phyloP scores from a whole-genome alignment of 345 rosid genomes.

The Cardamine resedifolia region DNA sequence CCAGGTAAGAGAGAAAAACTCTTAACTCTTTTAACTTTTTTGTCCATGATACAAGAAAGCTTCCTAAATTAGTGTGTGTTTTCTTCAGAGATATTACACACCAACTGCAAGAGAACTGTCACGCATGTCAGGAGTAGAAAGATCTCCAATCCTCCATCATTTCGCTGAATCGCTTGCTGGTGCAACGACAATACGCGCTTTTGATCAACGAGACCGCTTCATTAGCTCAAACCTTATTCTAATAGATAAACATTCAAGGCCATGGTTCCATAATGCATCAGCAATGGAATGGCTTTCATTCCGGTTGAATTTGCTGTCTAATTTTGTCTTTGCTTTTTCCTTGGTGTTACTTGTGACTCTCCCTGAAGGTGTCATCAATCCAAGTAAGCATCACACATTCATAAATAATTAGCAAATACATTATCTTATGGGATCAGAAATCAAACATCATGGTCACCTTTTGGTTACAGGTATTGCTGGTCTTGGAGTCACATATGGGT shows the following conservation, averaged over 20 bases:
- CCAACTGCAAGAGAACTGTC: constrained; percentile 94
- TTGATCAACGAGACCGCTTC: constrained; percentile 73
- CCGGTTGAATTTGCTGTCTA: constrained; percentile 80
- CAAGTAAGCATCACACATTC: constrained; percentile 60
- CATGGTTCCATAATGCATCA: constrained; percentile 83
- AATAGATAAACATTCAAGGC: constrained; percentile 76
- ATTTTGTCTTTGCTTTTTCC: constrained; percentile 88
- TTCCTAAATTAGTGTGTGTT: neutral
- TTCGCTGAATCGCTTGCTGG: constrained; percentile 92
- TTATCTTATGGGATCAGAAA: neutral
- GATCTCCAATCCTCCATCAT: constrained; percentile 93
- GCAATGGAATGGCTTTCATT: constrained; percentile 99
- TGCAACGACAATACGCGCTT: constrained; percentile 85
- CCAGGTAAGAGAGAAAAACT: constrained; percentile 54
- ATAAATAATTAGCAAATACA: neutral
- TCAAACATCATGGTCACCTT: constrained; percentile 5
- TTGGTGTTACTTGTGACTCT: constrained; percentile 79
- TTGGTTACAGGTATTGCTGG: constrained; percentile 79
- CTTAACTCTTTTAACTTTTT: neutral
- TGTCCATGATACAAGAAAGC: neutral
- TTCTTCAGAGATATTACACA: constrained; percentile 74
- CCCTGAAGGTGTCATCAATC: constrained; percentile 91
- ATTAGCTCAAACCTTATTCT: constrained; percentile 60
- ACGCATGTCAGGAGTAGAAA: constrained; percentile 78
- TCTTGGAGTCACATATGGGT: constrained; percentile 85